Percentiles rank a stretch among this genome's conserved stretches.
phyloP scores from a whole-genome alignment of 495 filamentous ascomycete species.

The Neurospora sublineolata region DNA sequence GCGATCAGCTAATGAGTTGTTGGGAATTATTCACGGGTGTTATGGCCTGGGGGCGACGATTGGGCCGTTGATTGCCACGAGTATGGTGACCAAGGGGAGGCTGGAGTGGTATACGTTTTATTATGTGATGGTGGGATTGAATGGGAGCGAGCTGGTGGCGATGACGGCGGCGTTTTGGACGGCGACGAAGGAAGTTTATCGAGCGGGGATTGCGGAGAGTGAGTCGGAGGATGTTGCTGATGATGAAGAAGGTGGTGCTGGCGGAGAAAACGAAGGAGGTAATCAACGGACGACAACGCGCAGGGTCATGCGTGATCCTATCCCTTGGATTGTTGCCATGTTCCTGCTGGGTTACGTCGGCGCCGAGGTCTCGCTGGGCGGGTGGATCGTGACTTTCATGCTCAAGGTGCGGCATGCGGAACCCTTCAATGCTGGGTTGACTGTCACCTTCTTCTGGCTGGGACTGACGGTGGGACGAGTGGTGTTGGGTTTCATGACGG shows the following conservation, averaged over 20 bases:
- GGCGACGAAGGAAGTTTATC: conserved; percentile 51
- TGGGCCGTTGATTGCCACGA: conserved; percentile 65
- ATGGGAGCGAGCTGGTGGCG: conserved; percentile 47
- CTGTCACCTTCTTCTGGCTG: conserved; percentile 76
- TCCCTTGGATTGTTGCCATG: conserved; percentile 66
- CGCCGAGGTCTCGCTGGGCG: conserved; percentile 72
- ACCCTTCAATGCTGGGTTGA: conserved; percentile 61
- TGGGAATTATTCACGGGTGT: conserved; percentile 59
- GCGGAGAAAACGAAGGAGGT: conserved; percentile 5
- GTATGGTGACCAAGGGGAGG: conserved; percentile 48
- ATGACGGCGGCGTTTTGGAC: conserved; percentile 54
- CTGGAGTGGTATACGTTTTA: conserved; percentile 57
- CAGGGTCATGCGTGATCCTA: conserved; percentile 18
- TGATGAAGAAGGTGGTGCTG: conserved; percentile 16
- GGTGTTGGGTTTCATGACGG: conserved; percentile 55
- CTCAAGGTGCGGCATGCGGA: conserved; percentile 62
- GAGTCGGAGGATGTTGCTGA: neutral
- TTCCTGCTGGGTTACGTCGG: conserved; percentile 78
- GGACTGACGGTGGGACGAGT: conserved; percentile 70
- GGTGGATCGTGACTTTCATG: conserved; percentile 85
- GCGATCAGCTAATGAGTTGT: conserved; percentile 53
- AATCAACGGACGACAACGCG: conserved; percentile 23
- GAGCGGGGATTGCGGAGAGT: conserved; percentile 19
- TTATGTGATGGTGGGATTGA: conserved; percentile 51
- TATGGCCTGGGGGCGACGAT: conserved; percentile 73